Percentiles rank a stretch among this genome's conserved stretches.
These are phyloP conservation scores for Diaporthe australafricana DNA, from an alignment of 2,329 filamentous ascomycete genomes.

Conservation along the genomic window DNA sequence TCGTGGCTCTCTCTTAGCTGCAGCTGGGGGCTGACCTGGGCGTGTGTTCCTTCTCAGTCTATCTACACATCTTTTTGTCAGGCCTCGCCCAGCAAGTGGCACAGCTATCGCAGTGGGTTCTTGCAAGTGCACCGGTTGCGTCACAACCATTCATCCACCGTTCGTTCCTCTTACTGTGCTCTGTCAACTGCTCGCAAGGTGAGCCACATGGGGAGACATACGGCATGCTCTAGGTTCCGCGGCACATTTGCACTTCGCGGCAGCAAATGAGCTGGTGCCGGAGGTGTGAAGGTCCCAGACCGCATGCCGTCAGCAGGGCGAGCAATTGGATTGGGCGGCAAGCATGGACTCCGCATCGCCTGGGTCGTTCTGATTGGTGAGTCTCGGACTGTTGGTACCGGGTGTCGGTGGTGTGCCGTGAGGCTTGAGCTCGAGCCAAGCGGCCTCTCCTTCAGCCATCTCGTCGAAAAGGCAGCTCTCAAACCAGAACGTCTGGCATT, in stretches of 20 bases:
- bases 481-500: neutral
- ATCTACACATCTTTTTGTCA: neutral
- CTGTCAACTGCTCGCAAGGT: neutral
- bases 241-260: neutral
- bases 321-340: neutral
- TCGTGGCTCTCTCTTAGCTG: conserved; percentile 5
- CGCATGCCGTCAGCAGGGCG: neutral
- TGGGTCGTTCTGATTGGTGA: neutral
- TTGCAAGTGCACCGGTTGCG: conserved; percentile 1
- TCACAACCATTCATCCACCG: neutral
- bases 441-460: neutral
- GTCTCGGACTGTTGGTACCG: neutral
- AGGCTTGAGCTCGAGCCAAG: neutral
- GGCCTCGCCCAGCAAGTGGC: neutral
- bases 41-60: neutral
- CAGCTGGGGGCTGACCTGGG: neutral
- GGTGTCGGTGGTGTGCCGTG: neutral
- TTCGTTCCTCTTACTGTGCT: neutral
- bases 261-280: neutral
- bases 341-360: neutral
- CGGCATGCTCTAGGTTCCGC: neutral
- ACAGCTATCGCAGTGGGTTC: neutral
- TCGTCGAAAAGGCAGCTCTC: neutral
- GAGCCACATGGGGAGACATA: neutral
- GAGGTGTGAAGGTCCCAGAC: neutral